Base-by-base conservation (phyloP, 2,329 filamentous ascomycete genomes). In the Teratosphaeria zuluensis region DNA sequence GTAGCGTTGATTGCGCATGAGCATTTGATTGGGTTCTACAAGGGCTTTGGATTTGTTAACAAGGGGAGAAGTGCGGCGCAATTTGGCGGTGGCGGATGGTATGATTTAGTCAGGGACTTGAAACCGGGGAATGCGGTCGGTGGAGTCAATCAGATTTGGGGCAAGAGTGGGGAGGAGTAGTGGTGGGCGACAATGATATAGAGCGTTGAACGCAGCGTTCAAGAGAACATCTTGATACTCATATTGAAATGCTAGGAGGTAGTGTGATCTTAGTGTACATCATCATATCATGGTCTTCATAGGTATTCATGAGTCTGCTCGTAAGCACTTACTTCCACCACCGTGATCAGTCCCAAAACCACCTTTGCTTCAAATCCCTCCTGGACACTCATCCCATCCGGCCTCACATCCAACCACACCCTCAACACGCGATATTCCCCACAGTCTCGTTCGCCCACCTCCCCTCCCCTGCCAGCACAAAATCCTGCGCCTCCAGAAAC, bases 71-170 rank as follows among this genome's bases (percentile, higher is more conserved):
- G 90, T 72, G 76, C 82, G 60, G 86, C 84, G 55, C 78, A 82
- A 59, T 91, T 90, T 74, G 88, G 86, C 21, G 90, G 90, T 42
- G 89, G 90, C 33, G 86, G 84, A 19, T 96, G 91, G 90, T 80
- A 84, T 65, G 86, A 94, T 70, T 85, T 96, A 89, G 88, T 91
- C 72, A 72, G 61, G 42, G 65, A 69, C n/a, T 54, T 70, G 46
- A 57, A 62, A 31, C n/a, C 31, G n/a, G 61, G 54, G 12, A 24
- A 60, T n/a, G 42, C 42, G 42, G 42, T 48, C 2, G 42, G 42
- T 24, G 42, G 19, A n/a, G 31, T 24, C 4, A 48, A 48, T 21
- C 5, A 48, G 42, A 48, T 48, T 21, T 48, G 42, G 42, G 42
- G 16, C 6, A 19, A n/a, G 8, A 4, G 42, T 6, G n/a, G 19